Conservation (phyloP, 1,284 basidiomycete genomes). For the Agaricales sp. region DNA sequence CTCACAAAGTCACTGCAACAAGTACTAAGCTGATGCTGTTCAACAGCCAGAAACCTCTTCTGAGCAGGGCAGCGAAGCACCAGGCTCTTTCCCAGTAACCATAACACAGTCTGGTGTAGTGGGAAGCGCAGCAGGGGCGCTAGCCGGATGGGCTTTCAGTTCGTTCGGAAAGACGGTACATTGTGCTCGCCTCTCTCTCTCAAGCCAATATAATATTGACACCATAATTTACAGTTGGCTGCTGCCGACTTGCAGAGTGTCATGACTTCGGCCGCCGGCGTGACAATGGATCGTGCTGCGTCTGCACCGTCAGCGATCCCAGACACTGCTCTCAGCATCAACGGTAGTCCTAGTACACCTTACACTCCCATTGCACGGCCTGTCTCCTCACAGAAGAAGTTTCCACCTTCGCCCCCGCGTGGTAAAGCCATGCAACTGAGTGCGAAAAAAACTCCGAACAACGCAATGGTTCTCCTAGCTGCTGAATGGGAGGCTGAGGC, state of each 20-base stretch:
- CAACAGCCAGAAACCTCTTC: conserved; percentile 60
- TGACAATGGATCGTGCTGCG: conserved; percentile 24
- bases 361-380: conserved; percentile 9
- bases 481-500: conserved; percentile 34
- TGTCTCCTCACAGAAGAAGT: conserved; percentile 8
- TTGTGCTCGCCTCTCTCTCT: not conserved
- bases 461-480: conserved; percentile 19
- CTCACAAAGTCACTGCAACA: conserved; percentile 2
- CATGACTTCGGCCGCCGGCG: conserved; percentile 31
- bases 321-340: conserved; percentile 5
- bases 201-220: conserved; percentile 1
- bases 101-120: conserved; percentile 42
- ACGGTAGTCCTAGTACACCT: conserved; percentile 8
- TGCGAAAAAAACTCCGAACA: conserved; percentile 33
- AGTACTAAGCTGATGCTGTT: conserved; percentile 2
- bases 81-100: conserved; percentile 19
- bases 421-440: conserved; percentile 68
- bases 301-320: conserved; percentile 12
- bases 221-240: conserved; percentile 43
- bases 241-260: conserved; percentile 63
- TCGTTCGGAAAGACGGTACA: conserved; percentile 70
- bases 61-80: conserved; percentile 26
- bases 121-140: conserved; percentile 76
- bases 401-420: conserved; percentile 23
- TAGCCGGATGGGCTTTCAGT: conserved; percentile 93